Percentiles rank a stretch among this genome's conserved stretches.
Evolutionary conservation across 495 filamentous ascomycete genomes (phyloP).

Genomic region (Penicillium paxilli): DNA sequence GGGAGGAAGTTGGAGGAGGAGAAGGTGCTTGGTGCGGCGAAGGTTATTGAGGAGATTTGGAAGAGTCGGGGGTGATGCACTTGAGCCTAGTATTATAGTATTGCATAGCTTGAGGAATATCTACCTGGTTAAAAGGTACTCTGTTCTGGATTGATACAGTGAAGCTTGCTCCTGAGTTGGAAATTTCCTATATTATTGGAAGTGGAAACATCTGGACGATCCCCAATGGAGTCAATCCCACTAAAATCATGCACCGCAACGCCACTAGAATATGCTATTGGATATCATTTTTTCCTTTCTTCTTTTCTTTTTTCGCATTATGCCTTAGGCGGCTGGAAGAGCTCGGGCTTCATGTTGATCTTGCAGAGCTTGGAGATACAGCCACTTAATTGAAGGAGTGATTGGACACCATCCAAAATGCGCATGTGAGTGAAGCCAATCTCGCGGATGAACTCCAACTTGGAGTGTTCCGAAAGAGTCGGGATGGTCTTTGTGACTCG

Average conservation of each 20-base stretch:
- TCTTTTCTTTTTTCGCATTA: constrained; percentile 14
- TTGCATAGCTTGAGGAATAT: too few relatives aligned
- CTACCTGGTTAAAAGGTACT: too few relatives aligned
- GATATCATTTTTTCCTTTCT: constrained; percentile 5
- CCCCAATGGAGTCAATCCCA: constrained; percentile 14
- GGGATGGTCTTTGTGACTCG: constrained; percentile 93
- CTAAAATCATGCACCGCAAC: constrained; percentile 17
- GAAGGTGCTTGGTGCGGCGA: constrained; percentile 47
- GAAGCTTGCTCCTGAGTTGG: too few relatives aligned
- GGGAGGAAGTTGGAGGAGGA: constrained; percentile 56
- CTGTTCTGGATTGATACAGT: too few relatives aligned
- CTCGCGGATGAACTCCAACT: constrained; percentile 94
- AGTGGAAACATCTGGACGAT: background rate
- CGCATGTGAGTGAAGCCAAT: constrained; percentile 99
- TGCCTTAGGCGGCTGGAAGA: constrained; percentile 62
- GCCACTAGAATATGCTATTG: constrained; percentile 27
- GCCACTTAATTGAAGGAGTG: constrained; percentile 86
- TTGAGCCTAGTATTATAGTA: background rate
- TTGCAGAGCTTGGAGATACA: constrained; percentile 87
- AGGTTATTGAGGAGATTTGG: constrained; percentile 41
- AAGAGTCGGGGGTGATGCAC: too few relatives aligned
- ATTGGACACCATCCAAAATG: constrained; percentile 94
- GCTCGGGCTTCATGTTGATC: constrained; percentile 90
- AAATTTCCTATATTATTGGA: too few relatives aligned
- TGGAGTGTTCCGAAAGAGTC: constrained; percentile 85